A percentile compares a stretch with the other conserved stretches of the same genome.
Evolutionary conservation across 2,329 filamentous ascomycete genomes (phyloP).

Genomic region (Beauveria scarabaeidicola): DNA sequence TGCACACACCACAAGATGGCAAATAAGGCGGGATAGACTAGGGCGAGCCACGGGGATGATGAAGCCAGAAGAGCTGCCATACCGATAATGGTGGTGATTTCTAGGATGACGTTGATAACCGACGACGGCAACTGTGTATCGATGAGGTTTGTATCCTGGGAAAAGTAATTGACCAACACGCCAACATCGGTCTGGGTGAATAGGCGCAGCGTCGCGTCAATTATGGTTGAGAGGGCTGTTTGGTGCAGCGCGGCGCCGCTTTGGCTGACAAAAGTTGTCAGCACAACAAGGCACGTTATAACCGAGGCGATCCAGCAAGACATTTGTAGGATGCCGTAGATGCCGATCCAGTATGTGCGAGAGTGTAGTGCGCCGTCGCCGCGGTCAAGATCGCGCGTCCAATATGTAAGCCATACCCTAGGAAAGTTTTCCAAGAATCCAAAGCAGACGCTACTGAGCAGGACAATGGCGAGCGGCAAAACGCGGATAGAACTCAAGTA

Average conservation of each 20-base stretch:
- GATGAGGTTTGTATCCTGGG: slow-evolving; percentile 27
- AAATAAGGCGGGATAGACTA: slow-evolving; percentile 41
- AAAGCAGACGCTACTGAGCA: slow-evolving; percentile 5
- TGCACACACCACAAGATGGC: slow-evolving; percentile 37
- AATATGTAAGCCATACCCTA: slow-evolving; percentile 25
- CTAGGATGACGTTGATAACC: slow-evolving; percentile 24
- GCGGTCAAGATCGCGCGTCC: slow-evolving; percentile 16
- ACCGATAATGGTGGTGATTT: slow-evolving; percentile 34
- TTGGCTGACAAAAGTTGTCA: slow-evolving; percentile 7
- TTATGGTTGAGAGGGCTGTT: slow-evolving; percentile 15
- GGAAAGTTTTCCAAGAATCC: slow-evolving; percentile 17
- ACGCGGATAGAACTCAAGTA: slow-evolving; percentile 16
- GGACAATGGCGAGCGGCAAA: background rate
- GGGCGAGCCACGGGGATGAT: slow-evolving; percentile 34
- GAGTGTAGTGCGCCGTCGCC: slow-evolving; percentile 11
- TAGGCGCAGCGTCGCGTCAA: slow-evolving; percentile 24
- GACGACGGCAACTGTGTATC: slow-evolving; percentile 21
- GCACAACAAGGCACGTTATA: slow-evolving; percentile 14
- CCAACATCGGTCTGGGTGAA: slow-evolving; percentile 27
- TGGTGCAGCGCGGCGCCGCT: slow-evolving; percentile 16
- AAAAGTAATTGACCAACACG: slow-evolving; percentile 27
- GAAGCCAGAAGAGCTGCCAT: slow-evolving; percentile 38
- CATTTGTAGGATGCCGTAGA: background rate
- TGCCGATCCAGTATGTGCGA: background rate
- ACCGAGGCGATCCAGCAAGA: background rate